Conservation (phyloP, 2,329 filamentous ascomycete genomes). For the Fusarium tuaranense region DNA sequence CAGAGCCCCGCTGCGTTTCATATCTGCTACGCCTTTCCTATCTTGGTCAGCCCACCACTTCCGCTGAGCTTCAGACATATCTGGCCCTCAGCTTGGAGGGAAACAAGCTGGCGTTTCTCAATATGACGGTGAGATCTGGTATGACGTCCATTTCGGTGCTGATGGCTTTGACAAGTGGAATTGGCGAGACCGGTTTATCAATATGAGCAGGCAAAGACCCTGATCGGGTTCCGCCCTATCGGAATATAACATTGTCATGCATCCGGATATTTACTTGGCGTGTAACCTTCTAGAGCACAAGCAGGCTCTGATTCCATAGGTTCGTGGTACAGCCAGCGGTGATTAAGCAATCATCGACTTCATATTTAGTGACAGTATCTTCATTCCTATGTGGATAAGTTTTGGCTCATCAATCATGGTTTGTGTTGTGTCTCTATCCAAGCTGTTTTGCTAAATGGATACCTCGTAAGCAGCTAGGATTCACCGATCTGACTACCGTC, state of each 20-base stretch:
- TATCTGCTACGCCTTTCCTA: conserved; percentile 32
- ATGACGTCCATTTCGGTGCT: background rate
- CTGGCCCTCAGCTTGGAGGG: conserved; percentile 5
- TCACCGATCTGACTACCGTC: background rate
- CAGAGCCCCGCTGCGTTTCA: conserved; percentile 41
- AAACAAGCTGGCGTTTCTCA: background rate
- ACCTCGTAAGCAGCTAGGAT: background rate
- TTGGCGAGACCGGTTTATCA: background rate
- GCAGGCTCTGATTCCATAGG: background rate
- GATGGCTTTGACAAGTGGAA: background rate
- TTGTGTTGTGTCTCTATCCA: background rate
- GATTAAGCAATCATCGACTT: background rate
- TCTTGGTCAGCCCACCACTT: background rate
- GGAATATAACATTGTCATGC: background rate
- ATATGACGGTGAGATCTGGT: background rate
- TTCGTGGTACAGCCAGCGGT: background rate
- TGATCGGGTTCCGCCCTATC: conserved; percentile 1
- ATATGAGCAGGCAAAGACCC: background rate
- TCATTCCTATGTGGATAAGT: background rate
- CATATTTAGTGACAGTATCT: background rate
- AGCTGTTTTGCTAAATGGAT: background rate
- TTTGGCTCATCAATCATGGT: background rate
- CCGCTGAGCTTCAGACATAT: background rate
- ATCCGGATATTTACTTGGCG: background rate
- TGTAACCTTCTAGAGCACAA: conserved; percentile 7